These are phyloP conservation scores for Penicillium sp. DNA, from an alignment of 2,329 filamentous ascomycete species.

Conservation along the genomic window DNA sequence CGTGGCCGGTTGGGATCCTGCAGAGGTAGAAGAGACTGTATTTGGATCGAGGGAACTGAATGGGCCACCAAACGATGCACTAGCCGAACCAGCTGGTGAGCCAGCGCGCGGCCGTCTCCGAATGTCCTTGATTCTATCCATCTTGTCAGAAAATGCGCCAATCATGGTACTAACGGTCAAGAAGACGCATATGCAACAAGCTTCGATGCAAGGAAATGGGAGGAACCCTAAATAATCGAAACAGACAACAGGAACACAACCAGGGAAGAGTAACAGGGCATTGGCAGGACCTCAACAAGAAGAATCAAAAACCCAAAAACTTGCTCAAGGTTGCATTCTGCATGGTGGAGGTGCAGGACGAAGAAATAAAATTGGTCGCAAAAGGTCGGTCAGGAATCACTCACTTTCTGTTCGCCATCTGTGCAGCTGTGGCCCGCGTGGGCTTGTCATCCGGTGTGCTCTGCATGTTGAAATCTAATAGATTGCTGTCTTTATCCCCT, in stretches of 20 bases:
- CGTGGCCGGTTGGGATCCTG: slow-evolving; percentile 25
- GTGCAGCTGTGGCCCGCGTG: slow-evolving; percentile 58
- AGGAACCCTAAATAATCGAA: neutral
- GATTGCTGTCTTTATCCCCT: slow-evolving; percentile 36
- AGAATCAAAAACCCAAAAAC: neutral
- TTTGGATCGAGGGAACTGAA: slow-evolving; percentile 39
- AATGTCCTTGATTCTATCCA: slow-evolving; percentile 31
- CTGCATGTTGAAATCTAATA: slow-evolving; percentile 42
- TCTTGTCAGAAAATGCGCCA: slow-evolving; percentile 14
- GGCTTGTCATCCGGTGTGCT: slow-evolving; percentile 51
- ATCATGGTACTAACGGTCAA: slow-evolving; percentile 2
- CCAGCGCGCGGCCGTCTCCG: slow-evolving; percentile 32
- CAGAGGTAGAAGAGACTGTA: slow-evolving; percentile 30
- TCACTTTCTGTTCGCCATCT: slow-evolving; percentile 61
- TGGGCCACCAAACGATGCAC: slow-evolving; percentile 31
- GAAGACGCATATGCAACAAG: slow-evolving; percentile 2
- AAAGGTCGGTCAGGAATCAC: slow-evolving; percentile 39
- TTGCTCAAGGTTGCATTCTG: slow-evolving; percentile 3
- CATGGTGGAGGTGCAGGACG: slow-evolving; percentile 16
- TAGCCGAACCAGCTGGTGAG: slow-evolving; percentile 24
- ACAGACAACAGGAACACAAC: slow-evolving; percentile 2
- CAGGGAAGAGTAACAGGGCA: neutral
- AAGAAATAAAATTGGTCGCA: slow-evolving; percentile 20
- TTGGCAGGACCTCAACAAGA: neutral
- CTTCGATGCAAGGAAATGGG: neutral